Percentiles rank a stretch among this genome's conserved stretches.
These are phyloP conservation scores for Fraxinus greggii DNA, from an alignment of 305 asterid species.

Conservation along the genomic window DNA sequence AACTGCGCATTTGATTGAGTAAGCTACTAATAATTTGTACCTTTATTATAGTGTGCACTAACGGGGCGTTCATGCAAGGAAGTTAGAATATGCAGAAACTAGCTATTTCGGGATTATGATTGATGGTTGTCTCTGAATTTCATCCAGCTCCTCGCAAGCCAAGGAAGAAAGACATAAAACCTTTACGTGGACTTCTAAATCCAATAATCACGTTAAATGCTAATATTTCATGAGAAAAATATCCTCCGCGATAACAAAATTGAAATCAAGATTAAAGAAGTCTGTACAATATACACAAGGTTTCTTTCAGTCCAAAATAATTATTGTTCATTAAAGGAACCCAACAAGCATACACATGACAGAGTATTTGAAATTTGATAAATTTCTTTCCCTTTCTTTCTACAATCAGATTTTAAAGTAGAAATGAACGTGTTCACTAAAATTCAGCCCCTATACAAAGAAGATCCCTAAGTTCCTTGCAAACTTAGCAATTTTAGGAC, in stretches of 20 bases:
- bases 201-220: background rate
- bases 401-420: background rate
- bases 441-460: background rate
- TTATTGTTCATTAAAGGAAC: background rate
- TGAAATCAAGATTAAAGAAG: background rate
- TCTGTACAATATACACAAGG: background rate
- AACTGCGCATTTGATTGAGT: background rate
- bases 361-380: background rate
- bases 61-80: background rate
- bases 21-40: background rate
- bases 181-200: background rate
- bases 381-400: background rate
- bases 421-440: background rate
- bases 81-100: background rate
- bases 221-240: background rate
- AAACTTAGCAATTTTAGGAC: background rate
- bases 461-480: background rate
- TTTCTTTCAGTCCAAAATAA: background rate
- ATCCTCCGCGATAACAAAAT: background rate
- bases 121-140: background rate
- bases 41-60: background rate
- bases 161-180: background rate
- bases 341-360: background rate
- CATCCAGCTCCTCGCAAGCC: background rate
- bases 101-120: background rate